phyloP scores from a whole-genome alignment of 768 basidiomycete genomes.

The Kwoniella sp. region DNA sequence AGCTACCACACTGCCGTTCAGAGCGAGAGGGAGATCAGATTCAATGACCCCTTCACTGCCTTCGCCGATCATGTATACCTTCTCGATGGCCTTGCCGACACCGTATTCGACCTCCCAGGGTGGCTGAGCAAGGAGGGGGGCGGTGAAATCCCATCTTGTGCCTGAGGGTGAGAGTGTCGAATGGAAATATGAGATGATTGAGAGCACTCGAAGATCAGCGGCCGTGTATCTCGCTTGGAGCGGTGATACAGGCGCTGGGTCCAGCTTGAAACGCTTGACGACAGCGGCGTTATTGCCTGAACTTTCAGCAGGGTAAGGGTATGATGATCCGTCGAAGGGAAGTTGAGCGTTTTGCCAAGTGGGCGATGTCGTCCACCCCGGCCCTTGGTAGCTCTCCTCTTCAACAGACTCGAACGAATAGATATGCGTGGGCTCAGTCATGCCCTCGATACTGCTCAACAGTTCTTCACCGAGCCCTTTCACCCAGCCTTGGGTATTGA shows the following conservation, averaged over 20 bases:
- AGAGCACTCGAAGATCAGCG: conserved; percentile 71
- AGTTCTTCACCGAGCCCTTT: conserved; percentile 90
- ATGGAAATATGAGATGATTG: conserved; percentile 78
- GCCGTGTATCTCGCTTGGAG: conserved; percentile 62
- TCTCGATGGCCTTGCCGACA: conserved; percentile 61
- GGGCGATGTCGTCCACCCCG: conserved; percentile 41
- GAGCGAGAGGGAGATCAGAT: conserved; percentile 68
- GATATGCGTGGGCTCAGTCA: conserved; percentile 65
- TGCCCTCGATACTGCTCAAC: conserved; percentile 68
- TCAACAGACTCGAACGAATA: conserved; percentile 58
- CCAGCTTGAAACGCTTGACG: conserved; percentile 44
- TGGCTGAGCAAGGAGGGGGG: conserved; percentile 68
- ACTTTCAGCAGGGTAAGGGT: not conserved
- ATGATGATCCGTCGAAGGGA: not conserved
- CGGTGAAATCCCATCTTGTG: conserved; percentile 68
- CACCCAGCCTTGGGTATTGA: conserved; percentile 97
- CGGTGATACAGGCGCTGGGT: conserved; percentile 61
- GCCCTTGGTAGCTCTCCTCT: conserved; percentile 12
- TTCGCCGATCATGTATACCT: conserved; percentile 69
- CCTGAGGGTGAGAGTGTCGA: conserved; percentile 53
- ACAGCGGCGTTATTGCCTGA: not conserved
- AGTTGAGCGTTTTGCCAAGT: conserved; percentile 7
- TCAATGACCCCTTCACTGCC: conserved; percentile 77
- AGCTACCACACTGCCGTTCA: conserved; percentile 80
- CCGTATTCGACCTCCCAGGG: conserved; percentile 74